These are phyloP conservation scores for Trichoderma guizhouense DNA, from an alignment of 2,329 filamentous ascomycete species.

Conservation along the genomic window DNA sequence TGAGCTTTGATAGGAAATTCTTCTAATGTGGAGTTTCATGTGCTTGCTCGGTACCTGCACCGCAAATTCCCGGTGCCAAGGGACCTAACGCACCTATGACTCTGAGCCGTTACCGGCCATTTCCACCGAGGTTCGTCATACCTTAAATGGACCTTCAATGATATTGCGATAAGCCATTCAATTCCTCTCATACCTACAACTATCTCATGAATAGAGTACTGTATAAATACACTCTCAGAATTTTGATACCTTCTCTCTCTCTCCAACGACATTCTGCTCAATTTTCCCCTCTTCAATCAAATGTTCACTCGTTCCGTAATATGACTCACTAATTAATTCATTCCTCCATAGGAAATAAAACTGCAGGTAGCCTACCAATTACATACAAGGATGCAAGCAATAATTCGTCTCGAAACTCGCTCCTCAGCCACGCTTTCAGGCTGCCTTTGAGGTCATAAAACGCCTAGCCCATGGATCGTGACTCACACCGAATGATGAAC, in stretches of 20 bases:
- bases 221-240: neutral
- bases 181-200: neutral
- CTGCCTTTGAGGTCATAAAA: neutral
- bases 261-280: neutral
- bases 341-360: neutral
- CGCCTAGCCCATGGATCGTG: neutral
- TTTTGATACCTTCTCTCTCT: neutral
- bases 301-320: neutral
- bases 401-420: neutral
- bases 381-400: neutral
- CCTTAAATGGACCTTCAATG: neutral
- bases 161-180: neutral
- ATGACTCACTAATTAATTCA: neutral
- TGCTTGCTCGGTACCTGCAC: neutral
- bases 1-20: neutral
- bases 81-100: neutral
- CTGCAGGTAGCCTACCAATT: neutral
- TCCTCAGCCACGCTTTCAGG: neutral
- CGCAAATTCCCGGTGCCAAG: neutral
- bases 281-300: neutral
- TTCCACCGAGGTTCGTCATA: neutral
- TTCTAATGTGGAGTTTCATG: neutral
- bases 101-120: constrained; percentile 5
- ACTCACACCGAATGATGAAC: constrained; percentile 5
- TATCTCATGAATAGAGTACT: neutral